Evolutionary conservation across 2,329 filamentous ascomycete genomes (phyloP).

Genomic region (Fusarium odoratissimum): DNA sequence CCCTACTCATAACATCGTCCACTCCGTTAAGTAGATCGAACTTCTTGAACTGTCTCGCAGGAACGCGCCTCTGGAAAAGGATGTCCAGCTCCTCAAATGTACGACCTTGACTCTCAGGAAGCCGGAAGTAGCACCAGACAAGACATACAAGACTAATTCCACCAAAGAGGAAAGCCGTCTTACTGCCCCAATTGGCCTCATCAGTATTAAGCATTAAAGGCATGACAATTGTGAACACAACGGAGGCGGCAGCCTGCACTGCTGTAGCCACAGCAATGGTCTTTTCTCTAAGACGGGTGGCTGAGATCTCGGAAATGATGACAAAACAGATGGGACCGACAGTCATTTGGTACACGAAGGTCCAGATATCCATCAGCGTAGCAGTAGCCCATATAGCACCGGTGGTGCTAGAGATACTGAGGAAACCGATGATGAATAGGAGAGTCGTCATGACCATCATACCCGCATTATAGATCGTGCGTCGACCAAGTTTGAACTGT

Average conservation of each 20-base stretch:
- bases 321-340: conserved; percentile 58
- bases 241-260: conserved; percentile 42
- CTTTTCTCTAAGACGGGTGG: conserved; percentile 55
- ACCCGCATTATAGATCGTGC: conserved; percentile 55
- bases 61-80: conserved; percentile 48
- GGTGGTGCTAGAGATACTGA: conserved; percentile 38
- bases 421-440: conserved; percentile 53
- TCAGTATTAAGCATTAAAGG: conserved; percentile 50
- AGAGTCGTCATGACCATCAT: conserved; percentile 55
- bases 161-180: conserved; percentile 49
- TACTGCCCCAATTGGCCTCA: conserved; percentile 50
- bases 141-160: conserved; percentile 41
- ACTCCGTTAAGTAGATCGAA: background rate
- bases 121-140: conserved; percentile 49
- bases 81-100: conserved; percentile 51
- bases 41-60: conserved; percentile 51
- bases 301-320: conserved; percentile 55
- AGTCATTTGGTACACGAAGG: conserved; percentile 55
- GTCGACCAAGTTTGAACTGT: conserved; percentile 50
- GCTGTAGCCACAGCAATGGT: conserved; percentile 55
- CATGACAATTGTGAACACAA: conserved; percentile 46
- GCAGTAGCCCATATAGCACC: conserved; percentile 51
- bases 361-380: conserved; percentile 57
- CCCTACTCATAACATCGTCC: background rate
- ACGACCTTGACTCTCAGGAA: conserved; percentile 49